phyloP scores from a whole-genome alignment of 2,329 filamentous ascomycete genomes.

The Colletotrichum brevisporum region DNA sequence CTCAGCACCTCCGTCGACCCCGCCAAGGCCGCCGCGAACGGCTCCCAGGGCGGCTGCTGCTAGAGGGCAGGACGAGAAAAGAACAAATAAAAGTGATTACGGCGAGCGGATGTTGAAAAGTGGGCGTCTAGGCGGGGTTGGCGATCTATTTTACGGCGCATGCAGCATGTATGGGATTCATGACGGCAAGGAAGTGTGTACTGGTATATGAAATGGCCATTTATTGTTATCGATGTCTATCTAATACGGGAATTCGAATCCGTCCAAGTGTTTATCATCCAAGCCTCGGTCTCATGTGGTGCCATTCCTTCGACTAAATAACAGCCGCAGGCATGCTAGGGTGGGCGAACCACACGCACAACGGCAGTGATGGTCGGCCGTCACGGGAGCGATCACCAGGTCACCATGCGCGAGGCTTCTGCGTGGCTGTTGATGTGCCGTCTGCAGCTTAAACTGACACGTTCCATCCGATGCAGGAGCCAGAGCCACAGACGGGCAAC shows the following conservation, averaged over 20 bases:
- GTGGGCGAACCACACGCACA: slow-evolving; percentile 16
- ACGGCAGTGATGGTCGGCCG: slow-evolving; percentile 16
- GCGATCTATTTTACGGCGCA: slow-evolving; percentile 30
- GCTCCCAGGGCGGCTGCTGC: slow-evolving; percentile 38
- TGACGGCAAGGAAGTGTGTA: slow-evolving; percentile 15
- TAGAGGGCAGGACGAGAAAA: not conserved
- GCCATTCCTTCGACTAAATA: not conserved
- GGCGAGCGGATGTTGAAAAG: slow-evolving; percentile 32
- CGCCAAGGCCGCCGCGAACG: slow-evolving; percentile 35
- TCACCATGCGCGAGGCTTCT: not conserved
- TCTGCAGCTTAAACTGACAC: no score
- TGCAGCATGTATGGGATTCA: slow-evolving; percentile 24
- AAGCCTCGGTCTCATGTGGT: not conserved
- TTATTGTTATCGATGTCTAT: not conserved
- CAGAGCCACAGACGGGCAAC: not conserved
- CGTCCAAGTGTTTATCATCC: not conserved
- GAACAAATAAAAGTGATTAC: not conserved
- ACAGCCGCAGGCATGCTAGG: slow-evolving; percentile 10
- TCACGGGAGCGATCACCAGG: not conserved
- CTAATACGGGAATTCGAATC: no score
- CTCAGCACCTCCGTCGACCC: slow-evolving; percentile 38
- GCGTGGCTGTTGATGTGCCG: not conserved
- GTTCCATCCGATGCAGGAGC: no score
- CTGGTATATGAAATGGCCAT: slow-evolving; percentile 22
- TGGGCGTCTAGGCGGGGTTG: slow-evolving; percentile 32